Evolutionary conservation across 352 stramenopile genomes (phyloP).

Genomic region (Pythium dissotocum): DNA sequence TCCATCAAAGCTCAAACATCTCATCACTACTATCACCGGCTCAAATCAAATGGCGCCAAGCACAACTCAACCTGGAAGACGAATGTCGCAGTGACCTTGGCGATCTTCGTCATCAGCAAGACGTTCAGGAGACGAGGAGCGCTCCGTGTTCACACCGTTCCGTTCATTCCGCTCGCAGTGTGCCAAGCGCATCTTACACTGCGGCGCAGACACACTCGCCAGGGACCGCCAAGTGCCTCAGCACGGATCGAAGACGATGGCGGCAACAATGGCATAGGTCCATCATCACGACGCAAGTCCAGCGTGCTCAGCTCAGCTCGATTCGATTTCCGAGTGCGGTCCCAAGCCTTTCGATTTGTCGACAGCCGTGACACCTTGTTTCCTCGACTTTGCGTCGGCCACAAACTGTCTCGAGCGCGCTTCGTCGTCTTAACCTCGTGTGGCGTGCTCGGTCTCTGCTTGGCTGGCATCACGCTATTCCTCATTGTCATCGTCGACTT

Average conservation of each 20-base stretch:
- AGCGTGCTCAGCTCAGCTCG: background rate
- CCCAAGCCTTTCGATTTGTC: slow-evolving; percentile 4
- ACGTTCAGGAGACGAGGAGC: slow-evolving; percentile 20
- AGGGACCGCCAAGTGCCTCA: background rate
- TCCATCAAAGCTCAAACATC: slow-evolving; percentile 4
- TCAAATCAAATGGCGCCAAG: slow-evolving; percentile 9
- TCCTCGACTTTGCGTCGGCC: background rate
- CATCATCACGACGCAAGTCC: background rate
- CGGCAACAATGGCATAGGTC: too few species aligned
- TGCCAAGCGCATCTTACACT: slow-evolving; percentile 10
- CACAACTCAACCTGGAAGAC: slow-evolving; percentile 20
- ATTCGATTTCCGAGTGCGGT: slow-evolving; percentile 10
- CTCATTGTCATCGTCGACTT: slow-evolving; percentile 11
- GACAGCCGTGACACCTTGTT: slow-evolving; percentile 5
- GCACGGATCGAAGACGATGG: background rate
- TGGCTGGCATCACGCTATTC: slow-evolving; percentile 1
- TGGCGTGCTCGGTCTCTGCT: slow-evolving; percentile 10
- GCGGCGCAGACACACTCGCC: background rate
- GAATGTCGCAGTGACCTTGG: slow-evolving; percentile 23
- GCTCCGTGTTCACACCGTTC: background rate
- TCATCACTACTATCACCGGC: background rate
- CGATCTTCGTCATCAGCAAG: slow-evolving; percentile 27
- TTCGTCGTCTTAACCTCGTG: slow-evolving; percentile 3
- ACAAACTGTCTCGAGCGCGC: background rate
- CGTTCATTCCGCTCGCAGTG: slow-evolving; percentile 17